These are phyloP conservation scores for Sporisorium exsertum DNA, from an alignment of 1,284 basidiomycete species.

Conservation along the genomic window DNA sequence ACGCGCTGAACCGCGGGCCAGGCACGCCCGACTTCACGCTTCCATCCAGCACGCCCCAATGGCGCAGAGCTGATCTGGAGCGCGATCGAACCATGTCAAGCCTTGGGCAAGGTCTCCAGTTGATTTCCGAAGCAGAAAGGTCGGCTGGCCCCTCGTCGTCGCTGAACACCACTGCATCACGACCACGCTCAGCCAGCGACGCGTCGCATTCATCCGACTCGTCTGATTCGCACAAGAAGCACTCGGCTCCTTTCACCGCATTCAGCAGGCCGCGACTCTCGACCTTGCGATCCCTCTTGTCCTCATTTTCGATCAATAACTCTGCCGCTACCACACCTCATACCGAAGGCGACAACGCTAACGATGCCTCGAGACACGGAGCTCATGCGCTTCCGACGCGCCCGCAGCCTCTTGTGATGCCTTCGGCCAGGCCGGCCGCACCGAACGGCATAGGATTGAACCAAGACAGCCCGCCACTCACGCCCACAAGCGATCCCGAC, in stretches of 20 bases:
- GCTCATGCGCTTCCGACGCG: constrained; percentile 2
- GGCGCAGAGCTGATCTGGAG: constrained; percentile 39
- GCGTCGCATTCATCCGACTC: constrained; percentile 23
- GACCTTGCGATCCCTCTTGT: constrained; percentile 52
- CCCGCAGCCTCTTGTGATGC: constrained; percentile 57
- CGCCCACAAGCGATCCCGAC: constrained; percentile 53
- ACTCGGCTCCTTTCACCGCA: constrained; percentile 5
- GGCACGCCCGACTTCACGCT: constrained; percentile 56
- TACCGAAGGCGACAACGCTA: constrained; percentile 2
- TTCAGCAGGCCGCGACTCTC: constrained; percentile 27
- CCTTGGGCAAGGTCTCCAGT: constrained; percentile 45
- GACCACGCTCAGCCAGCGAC: constrained; percentile 34
- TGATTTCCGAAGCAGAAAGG: constrained; percentile 38
- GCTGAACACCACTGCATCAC: constrained; percentile 9
- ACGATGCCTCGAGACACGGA: background rate
- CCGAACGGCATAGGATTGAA: constrained; percentile 56
- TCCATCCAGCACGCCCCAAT: constrained; percentile 30
- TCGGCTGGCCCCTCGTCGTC: constrained; percentile 18
- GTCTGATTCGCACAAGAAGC: constrained; percentile 40
- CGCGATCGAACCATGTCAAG: constrained; percentile 43
- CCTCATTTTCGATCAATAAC: constrained; percentile 40
- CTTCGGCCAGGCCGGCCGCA: constrained; percentile 54
- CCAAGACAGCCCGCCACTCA: constrained; percentile 60
- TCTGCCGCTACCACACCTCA: constrained; percentile 27
- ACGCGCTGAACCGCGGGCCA: constrained; percentile 41